These are phyloP conservation scores for Saturnispora silvae DNA, from an alignment of 805 yeast species.

Conservation along the genomic window DNA sequence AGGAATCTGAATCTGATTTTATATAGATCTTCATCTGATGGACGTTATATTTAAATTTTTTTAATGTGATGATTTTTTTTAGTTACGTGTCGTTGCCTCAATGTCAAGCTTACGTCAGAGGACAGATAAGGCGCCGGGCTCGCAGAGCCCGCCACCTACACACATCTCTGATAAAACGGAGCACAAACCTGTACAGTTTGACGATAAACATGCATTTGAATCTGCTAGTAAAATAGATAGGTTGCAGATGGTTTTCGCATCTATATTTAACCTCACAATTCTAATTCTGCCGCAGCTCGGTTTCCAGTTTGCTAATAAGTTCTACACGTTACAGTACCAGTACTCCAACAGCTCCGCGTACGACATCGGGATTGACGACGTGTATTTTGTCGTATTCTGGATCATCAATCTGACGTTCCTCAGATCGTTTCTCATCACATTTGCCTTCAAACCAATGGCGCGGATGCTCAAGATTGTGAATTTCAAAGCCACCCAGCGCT, in stretches of 20 bases:
- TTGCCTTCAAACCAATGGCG: conserved; percentile 49
- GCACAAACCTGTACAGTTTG: too few species aligned
- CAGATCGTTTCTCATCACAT: conserved; percentile 51
- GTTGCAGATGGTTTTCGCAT: conserved; percentile 15
- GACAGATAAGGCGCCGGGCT: background rate
- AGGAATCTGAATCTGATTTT: too few species aligned
- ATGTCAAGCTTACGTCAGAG: conserved; percentile 4
- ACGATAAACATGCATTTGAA: conserved; percentile 4
- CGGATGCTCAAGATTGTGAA: conserved; percentile 32
- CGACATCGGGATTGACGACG: conserved; percentile 48
- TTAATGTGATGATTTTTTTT: background rate
- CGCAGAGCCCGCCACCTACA: too few species aligned
- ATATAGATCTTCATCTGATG: too few species aligned
- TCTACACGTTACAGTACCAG: conserved; percentile 32
- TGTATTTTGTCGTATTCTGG: conserved; percentile 42
- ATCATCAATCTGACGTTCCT: conserved; percentile 46
- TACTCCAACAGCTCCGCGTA: conserved; percentile 27
- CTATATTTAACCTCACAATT: conserved; percentile 13
- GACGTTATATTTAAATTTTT: background rate
- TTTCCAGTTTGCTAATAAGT: conserved; percentile 25
- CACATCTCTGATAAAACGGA: too few species aligned
- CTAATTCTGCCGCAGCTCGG: conserved; percentile 13
- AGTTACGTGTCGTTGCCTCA: background rate
- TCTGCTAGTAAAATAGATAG: conserved; percentile 14
- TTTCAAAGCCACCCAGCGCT: conserved; percentile 48